These are phyloP conservation scores for Kalaharituber pfeilii DNA, from an alignment of 2,329 filamentous ascomycete genomes.

Conservation along the genomic window DNA sequence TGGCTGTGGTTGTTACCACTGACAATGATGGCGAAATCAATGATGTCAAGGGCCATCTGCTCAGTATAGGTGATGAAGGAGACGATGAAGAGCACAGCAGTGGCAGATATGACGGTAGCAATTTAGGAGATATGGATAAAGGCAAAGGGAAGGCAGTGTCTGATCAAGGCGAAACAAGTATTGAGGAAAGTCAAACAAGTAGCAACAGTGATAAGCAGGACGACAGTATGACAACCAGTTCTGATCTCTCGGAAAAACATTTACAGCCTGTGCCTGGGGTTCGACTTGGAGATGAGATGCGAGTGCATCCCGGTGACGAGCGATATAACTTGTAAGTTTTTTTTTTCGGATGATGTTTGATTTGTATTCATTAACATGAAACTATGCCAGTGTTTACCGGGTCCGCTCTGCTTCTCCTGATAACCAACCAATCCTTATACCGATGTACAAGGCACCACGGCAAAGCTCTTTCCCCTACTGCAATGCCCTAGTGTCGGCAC, in stretches of 20 bases:
- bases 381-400: conserved; percentile 14
- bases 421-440: conserved; percentile 15
- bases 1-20: conserved; percentile 17
- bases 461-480: conserved; percentile 16
- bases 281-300: conserved; percentile 6
- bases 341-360: neutral
- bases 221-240: no score
- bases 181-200: neutral
- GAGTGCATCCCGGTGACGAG: conserved; percentile 16
- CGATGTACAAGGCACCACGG: conserved; percentile 14
- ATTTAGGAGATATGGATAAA: conserved; percentile 9
- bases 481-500: conserved; percentile 14
- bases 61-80: conserved; percentile 12
- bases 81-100: conserved; percentile 8
- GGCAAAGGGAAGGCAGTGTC: conserved; percentile 11
- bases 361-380: neutral
- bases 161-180: neutral
- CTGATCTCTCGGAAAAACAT: neutral
- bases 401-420: conserved; percentile 16
- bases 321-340: conserved; percentile 18
- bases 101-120: conserved; percentile 3
- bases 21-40: conserved; percentile 8
- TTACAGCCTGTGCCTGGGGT: neutral
- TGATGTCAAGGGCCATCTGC: conserved; percentile 3
- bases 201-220: neutral